Evolutionary conservation across 129 eudicot species (phyloP).

Genomic region (Oenanthe sinensis): DNA sequence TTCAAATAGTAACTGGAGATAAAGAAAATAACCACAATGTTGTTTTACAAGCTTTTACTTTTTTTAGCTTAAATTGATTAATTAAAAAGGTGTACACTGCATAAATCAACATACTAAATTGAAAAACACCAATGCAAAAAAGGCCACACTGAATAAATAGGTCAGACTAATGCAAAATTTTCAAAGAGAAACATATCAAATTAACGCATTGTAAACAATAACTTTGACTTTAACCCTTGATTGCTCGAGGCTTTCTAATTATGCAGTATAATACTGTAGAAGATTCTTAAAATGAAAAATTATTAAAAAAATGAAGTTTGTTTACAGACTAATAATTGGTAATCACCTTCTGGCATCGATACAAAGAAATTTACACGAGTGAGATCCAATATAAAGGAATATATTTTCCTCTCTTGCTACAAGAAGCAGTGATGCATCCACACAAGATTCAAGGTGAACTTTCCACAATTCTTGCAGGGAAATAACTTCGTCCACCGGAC

Average conservation of each 20-base stretch:
- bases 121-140: background rate
- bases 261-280: constrained; percentile 2
- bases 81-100: background rate
- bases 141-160: no score
- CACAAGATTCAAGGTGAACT: constrained; percentile 73
- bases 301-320: background rate
- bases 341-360: constrained; percentile 54
- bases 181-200: background rate
- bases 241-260: background rate
- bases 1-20: background rate
- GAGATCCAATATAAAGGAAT: constrained; percentile 78
- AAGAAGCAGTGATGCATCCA: constrained; percentile 93
- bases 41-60: background rate
- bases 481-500: constrained; percentile 28
- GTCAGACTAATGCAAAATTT: background rate
- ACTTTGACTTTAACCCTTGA: background rate
- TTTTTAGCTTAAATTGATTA: background rate
- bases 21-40: background rate
- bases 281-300: background rate
- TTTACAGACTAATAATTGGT: background rate
- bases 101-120: background rate
- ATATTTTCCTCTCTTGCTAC: constrained; percentile 45
- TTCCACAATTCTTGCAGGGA: constrained; percentile 57
- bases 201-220: background rate
- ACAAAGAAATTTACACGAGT: constrained; percentile 65